phyloP scores from a whole-genome alignment of 2,329 filamentous ascomycete genomes.

The Paracoccidioides brasiliensis region DNA sequence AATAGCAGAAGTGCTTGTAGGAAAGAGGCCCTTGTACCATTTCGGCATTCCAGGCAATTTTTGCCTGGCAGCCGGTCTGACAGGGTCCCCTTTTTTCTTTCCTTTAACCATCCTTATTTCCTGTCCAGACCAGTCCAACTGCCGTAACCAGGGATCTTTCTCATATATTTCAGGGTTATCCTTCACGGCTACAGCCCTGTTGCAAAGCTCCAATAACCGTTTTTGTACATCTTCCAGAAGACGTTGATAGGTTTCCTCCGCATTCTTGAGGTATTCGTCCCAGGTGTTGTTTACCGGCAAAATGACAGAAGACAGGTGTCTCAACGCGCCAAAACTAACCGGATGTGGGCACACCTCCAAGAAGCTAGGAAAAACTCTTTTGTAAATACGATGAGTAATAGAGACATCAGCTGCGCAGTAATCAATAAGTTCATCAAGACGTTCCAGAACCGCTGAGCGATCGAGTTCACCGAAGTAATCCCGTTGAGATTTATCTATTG shows the following conservation, averaged over 20 bases:
- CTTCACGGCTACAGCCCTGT: constrained; percentile 66
- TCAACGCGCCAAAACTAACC: constrained; percentile 86
- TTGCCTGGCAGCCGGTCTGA: constrained; percentile 64
- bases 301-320: constrained; percentile 88
- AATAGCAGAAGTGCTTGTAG: constrained; percentile 52
- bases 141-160: constrained; percentile 78
- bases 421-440: constrained; percentile 70
- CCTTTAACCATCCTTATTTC: constrained; percentile 83
- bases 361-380: constrained; percentile 83
- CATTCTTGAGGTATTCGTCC: constrained; percentile 70
- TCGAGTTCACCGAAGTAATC: constrained; percentile 79
- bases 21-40: constrained; percentile 90
- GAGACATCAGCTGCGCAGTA: constrained; percentile 93
- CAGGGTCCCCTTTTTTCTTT: constrained; percentile 73
- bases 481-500: constrained; percentile 77
- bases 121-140: constrained; percentile 92
- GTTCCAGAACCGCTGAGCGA: constrained; percentile 53
- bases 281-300: constrained; percentile 79
- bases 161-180: constrained; percentile 54
- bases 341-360: constrained; percentile 85
- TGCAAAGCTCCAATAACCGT: constrained; percentile 57
- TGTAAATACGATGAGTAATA: constrained; percentile 87
- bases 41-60: constrained; percentile 90
- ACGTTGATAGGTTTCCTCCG: constrained; percentile 70
- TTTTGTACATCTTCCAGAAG: constrained; percentile 66